Percentiles rank a stretch among this genome's conserved stretches.
Evolutionary conservation across 106 monocot genomes (phyloP).

Genomic region (Dendrobium nobile): DNA sequence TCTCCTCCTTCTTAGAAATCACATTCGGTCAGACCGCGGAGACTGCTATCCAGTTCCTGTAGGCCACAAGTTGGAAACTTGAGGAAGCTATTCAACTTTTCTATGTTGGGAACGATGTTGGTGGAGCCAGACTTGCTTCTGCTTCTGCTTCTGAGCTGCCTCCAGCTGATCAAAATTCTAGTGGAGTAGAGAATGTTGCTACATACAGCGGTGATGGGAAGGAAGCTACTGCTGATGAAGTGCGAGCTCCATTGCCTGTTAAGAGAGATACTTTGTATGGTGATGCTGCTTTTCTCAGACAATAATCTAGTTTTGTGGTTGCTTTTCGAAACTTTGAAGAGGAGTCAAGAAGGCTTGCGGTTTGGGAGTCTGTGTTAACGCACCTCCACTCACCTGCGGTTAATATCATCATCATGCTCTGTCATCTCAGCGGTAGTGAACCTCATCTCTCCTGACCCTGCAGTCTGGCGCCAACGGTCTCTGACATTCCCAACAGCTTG

Average conservation of each 20-base stretch:
- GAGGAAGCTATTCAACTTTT: slow-evolving; percentile 87
- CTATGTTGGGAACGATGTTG: slow-evolving; percentile 53
- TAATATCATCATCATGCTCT: no score
- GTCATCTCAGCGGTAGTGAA: no score
- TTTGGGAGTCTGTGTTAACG: slow-evolving; percentile 73
- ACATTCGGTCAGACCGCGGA: slow-evolving; percentile 66
- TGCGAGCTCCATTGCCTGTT: slow-evolving; percentile 59
- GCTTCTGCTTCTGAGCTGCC: slow-evolving; percentile 5
- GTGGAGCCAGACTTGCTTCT: slow-evolving; percentile 11
- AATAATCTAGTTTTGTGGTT: slow-evolving; percentile 39
- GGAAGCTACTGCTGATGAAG: slow-evolving; percentile 38
- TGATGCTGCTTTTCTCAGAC: slow-evolving; percentile 37
- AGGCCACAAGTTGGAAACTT: slow-evolving; percentile 80
- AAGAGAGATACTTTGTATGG: slow-evolving; percentile 65
- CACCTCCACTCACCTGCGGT: no score
- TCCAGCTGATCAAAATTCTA: slow-evolving; percentile 6
- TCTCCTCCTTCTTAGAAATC: slow-evolving; percentile 85
- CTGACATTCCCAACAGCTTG: no score
- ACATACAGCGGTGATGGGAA: slow-evolving; percentile 10
- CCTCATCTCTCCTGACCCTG: no score
- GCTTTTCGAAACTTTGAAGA: slow-evolving; percentile 77
- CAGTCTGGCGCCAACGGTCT: no score
- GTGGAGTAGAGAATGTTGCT: slow-evolving; percentile 13
- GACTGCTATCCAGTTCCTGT: slow-evolving; percentile 70
- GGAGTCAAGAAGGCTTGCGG: slow-evolving; percentile 52